Conservation (phyloP, 108 stramenopile species). For the Discostella stelligeroides region DNA sequence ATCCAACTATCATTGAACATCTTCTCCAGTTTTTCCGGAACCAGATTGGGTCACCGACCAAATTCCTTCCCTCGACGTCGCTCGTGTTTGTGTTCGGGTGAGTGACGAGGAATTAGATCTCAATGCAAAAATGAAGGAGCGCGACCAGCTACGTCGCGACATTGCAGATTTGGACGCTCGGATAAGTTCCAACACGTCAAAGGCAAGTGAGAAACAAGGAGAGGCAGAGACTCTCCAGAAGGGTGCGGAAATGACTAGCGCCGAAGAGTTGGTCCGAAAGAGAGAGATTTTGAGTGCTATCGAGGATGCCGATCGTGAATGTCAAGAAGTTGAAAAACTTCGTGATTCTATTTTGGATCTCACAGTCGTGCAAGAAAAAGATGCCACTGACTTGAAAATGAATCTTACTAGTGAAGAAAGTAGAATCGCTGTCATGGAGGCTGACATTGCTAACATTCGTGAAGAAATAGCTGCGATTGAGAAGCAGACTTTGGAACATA, state of each 20-base stretch:
- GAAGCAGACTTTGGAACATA: conserved; percentile 5
- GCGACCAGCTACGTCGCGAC: conserved; percentile 21
- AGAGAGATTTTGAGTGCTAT: conserved; percentile 21
- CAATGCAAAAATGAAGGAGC: conserved; percentile 15
- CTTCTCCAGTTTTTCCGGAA: conserved; percentile 12
- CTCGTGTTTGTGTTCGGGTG: conserved; percentile 45
- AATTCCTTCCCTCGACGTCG: conserved; percentile 45
- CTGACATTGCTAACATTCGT: conserved; percentile 28
- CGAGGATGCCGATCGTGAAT: conserved; percentile 31
- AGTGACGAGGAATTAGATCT: conserved; percentile 31
- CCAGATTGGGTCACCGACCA: conserved; percentile 48
- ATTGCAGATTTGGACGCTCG: conserved; percentile 21
- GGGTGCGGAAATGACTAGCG: conserved; percentile 19
- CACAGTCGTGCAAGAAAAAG: conserved; percentile 36
- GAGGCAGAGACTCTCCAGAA: conserved; percentile 24
- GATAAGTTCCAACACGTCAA: conserved; percentile 6
- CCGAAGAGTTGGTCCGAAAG: conserved; percentile 20
- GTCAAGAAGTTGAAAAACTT: conserved; percentile 36
- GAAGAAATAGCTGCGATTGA: conserved; percentile 25
- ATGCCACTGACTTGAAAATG: conserved; percentile 25
- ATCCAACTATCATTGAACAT: neutral
- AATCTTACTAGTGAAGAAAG: conserved; percentile 16
- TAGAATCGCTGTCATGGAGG: conserved; percentile 26
- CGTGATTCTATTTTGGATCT: conserved; percentile 41
- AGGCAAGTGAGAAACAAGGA: conserved; percentile 22